These are phyloP conservation scores for Salix brachista DNA, from an alignment of 345 rosid genomes.

Conservation along the genomic window DNA sequence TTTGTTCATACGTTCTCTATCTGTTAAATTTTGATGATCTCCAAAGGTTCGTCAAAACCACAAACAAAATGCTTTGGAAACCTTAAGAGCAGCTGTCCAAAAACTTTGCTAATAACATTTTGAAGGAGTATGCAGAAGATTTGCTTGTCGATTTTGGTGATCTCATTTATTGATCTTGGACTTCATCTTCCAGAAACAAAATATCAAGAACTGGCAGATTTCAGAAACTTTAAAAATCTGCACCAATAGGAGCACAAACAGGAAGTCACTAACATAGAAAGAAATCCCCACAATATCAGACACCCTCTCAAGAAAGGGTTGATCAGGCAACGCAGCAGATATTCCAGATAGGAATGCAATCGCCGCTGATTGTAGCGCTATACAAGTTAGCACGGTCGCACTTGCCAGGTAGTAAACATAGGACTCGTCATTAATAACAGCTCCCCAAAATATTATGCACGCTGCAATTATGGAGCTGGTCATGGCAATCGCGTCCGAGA, in stretches of 20 bases:
- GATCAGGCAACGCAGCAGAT: neutral
- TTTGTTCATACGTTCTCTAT: too few relatives aligned
- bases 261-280: neutral
- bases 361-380: neutral
- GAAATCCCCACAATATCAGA: neutral
- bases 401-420: slow-evolving; percentile 2
- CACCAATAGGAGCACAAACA: neutral
- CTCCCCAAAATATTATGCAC: neutral
- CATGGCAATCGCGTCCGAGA: slow-evolving; percentile 1
- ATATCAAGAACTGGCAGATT: neutral
- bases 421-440: neutral
- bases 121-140: too few relatives aligned
- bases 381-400: neutral
- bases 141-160: too few relatives aligned
- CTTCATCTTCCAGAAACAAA: neutral
- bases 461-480: slow-evolving; percentile 2
- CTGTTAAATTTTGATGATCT: too few relatives aligned
- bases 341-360: neutral
- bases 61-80: too few relatives aligned
- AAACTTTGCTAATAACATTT: too few relatives aligned
- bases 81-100: too few relatives aligned
- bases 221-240: neutral
- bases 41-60: too few relatives aligned
- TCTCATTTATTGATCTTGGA: too few relatives aligned
- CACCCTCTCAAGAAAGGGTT: neutral